Base-by-base conservation (phyloP, 768 basidiomycete genomes). In the Favolaschia claudopus region DNA sequence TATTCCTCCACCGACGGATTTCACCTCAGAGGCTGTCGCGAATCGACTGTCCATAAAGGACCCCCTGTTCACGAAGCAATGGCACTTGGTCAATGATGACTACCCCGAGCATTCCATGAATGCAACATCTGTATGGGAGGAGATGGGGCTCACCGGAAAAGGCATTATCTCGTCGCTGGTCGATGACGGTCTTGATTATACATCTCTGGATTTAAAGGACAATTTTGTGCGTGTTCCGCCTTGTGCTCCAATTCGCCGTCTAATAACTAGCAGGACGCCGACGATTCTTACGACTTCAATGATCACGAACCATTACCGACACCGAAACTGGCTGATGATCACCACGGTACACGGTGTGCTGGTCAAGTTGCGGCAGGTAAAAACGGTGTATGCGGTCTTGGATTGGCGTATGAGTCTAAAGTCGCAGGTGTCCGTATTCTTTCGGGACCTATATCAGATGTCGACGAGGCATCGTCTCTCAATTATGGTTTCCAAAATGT, bases 291-390 rank as follows among this genome's bases (percentile, higher is more conserved):
- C 70, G 96, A 99, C 73, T 99, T 95, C 74, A 99, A 99, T 72
- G 95, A 96, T 69, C 95, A 99, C 68, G 86, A 86, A 25, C 79
- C 86, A 14, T 80, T 98, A 7, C 97, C 97, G 10, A 89, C 89
- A 31, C 97, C 97, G 0, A 85, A 89, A 55, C 86, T 96, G 39
- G 83, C 81, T 24, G 96, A 99, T 63, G 97, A 99, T 66, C 93
- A 93, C 66, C 97, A 99, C 70, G 97, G 97, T 12, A 99, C 97
- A 0, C 91, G 97, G 2, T 99, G 97, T 72, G 96, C 96, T 1
- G 97, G 97, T 27, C 96, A 99, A 74, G 87, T 99, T 45, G 95
- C 93, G 20, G 97, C 97, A 1, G 87, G 82, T 14, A 93, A 92
- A 70, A 99, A 99, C 76, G 86, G 89, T 50, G 92, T 91, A 2